Percentiles rank a stretch among this genome's conserved stretches.
phyloP scores from a whole-genome alignment of 345 rosid species.

The Gossypium longicalyx region DNA sequence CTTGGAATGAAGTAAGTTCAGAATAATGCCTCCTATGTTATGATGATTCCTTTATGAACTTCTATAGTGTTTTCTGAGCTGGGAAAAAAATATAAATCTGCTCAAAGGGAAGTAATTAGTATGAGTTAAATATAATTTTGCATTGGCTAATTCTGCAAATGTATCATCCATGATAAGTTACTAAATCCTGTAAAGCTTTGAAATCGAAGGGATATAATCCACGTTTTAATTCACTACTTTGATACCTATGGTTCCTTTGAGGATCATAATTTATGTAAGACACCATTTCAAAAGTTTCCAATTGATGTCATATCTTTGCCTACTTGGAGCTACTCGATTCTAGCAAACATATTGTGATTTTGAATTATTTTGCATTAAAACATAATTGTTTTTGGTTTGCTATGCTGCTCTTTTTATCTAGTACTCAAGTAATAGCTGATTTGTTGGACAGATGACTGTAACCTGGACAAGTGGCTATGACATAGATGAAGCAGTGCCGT shows the following conservation, averaged over 20 bases:
- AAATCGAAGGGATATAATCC: conserved; percentile 1
- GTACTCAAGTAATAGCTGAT: conserved; percentile 12
- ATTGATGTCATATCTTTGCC: neutral
- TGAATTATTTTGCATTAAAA: neutral
- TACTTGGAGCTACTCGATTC: neutral
- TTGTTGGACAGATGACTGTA: conserved; percentile 63
- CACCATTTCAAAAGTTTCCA: neutral
- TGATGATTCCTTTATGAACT: neutral
- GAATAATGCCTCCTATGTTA: neutral
- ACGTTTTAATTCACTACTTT: neutral
- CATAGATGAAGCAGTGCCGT: conserved; percentile 68
- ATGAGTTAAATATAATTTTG: neutral
- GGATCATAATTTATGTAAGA: neutral
- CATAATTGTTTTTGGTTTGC: neutral
- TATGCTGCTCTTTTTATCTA: neutral
- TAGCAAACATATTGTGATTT: neutral
- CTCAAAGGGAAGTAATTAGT: neutral
- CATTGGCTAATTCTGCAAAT: neutral
- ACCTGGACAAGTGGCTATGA: conserved; percentile 98
- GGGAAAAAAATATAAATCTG: neutral
- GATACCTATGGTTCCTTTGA: neutral
- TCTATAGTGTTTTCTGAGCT: neutral
- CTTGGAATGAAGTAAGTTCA: conserved; percentile 79
- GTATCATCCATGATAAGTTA: conserved; percentile 1
- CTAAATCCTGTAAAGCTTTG: conserved; percentile 1